These are phyloP conservation scores for Ogataea pilisensis DNA, from an alignment of 805 yeast species.

Conservation along the genomic window DNA sequence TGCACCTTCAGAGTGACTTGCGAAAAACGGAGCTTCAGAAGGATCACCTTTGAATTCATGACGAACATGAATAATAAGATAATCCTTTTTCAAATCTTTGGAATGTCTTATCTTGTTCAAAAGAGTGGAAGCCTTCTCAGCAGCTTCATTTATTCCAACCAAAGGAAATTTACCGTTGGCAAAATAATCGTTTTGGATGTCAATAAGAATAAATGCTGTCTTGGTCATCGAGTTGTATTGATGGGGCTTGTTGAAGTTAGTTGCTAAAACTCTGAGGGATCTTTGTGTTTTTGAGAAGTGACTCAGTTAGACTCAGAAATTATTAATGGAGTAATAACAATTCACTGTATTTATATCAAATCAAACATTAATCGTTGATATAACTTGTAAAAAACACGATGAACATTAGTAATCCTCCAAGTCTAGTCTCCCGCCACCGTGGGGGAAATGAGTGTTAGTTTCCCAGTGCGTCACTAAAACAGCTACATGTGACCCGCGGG, in stretches of 20 bases:
- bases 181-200: constrained; percentile 7
- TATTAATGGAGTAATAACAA: no score
- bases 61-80: constrained; percentile 3
- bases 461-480: no score
- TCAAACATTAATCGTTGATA: no score
- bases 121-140: constrained; percentile 2
- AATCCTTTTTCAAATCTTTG: neutral
- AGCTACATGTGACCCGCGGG: no score
- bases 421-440: no score
- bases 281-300: no score
- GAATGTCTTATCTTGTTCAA: constrained; percentile 2
- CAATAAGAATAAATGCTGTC: constrained; percentile 4
- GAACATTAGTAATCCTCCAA: no score
- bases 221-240: neutral
- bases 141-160: constrained; percentile 4
- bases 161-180: constrained; percentile 3
- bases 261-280: no score
- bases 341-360: no score
- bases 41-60: constrained; percentile 5
- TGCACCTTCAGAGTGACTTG: constrained; percentile 3
- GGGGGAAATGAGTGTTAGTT: no score
- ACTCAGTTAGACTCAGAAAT: no score
- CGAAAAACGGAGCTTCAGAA: neutral
- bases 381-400: no score
- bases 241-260: neutral